Evolutionary conservation across 129 eudicot species (phyloP).

Genomic region (Centrapalus pauciflorus): DNA sequence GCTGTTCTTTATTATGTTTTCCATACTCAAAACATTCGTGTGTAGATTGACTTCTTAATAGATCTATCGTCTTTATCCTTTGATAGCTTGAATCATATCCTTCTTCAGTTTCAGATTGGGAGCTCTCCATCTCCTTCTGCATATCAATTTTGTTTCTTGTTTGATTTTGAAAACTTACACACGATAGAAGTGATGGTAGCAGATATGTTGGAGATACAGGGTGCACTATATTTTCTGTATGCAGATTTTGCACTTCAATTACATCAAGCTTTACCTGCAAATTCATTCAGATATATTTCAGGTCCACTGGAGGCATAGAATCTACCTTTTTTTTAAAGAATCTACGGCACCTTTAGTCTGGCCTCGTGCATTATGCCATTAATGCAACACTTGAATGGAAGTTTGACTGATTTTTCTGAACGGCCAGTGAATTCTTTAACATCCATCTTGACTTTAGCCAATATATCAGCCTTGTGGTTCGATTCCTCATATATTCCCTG

Average conservation of each 20-base stretch:
- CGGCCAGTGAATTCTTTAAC: slow-evolving; percentile 25
- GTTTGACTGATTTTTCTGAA: slow-evolving; percentile 34
- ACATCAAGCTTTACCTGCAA: slow-evolving; percentile 47
- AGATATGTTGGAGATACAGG: slow-evolving; percentile 52
- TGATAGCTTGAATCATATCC: slow-evolving; percentile 35
- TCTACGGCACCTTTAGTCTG: slow-evolving; percentile 31
- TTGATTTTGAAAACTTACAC: slow-evolving; percentile 37
- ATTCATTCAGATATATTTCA: slow-evolving; percentile 6
- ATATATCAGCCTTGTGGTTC: slow-evolving; percentile 24
- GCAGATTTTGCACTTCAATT: slow-evolving; percentile 28
- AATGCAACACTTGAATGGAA: slow-evolving; percentile 39
- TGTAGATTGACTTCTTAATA: slow-evolving; percentile 24
- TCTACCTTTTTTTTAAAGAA: slow-evolving; percentile 8
- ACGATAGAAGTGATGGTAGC: slow-evolving; percentile 38
- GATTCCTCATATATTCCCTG: slow-evolving; percentile 40
- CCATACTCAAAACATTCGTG: slow-evolving; percentile 19
- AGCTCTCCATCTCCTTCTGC: slow-evolving; percentile 16
- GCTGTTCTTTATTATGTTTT: slow-evolving; percentile 19
- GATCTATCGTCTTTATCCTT: slow-evolving; percentile 26
- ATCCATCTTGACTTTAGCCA: slow-evolving; percentile 34
- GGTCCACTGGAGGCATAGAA: background rate
- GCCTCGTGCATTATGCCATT: slow-evolving; percentile 31
- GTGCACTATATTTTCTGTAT: slow-evolving; percentile 37
- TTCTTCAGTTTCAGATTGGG: slow-evolving; percentile 36
- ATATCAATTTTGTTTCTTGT: slow-evolving; percentile 14